Percentiles rank a stretch among this genome's conserved stretches.
Evolutionary conservation across 192 early-diverging fungal genomes (phyloP).

Genomic region (Entomortierella parvispora): DNA sequence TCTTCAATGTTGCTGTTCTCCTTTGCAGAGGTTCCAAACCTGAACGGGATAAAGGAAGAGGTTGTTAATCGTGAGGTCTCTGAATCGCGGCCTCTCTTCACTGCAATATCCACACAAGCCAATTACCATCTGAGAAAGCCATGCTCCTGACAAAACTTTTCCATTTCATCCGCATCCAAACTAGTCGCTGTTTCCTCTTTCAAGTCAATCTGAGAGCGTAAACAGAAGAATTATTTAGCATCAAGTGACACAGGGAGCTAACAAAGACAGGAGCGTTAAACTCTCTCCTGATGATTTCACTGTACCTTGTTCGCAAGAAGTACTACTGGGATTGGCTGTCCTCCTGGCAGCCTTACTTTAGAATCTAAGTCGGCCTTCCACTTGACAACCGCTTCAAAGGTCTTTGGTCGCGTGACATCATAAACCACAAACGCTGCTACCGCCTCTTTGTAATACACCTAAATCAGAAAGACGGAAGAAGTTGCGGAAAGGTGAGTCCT

Average conservation of each 20-base stretch:
- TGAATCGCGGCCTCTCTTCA: background rate
- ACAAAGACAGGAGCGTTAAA: background rate
- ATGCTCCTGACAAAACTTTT: conserved; percentile 60
- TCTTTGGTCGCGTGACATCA: conserved; percentile 64
- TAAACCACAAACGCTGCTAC: conserved; percentile 67
- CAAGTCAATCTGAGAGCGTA: conserved; percentile 52
- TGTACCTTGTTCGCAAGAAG: conserved; percentile 68
- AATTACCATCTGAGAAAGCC: conserved; percentile 65
- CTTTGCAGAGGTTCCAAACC: conserved; percentile 72
- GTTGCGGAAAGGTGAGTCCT: too few species aligned
- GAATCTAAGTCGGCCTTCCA: conserved; percentile 70
- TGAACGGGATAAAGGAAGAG: conserved; percentile 3
- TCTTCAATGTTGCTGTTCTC: conserved; percentile 71
- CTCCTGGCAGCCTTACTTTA: conserved; percentile 64
- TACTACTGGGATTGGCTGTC: conserved; percentile 63
- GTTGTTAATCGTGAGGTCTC: background rate
- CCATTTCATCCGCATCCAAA: conserved; percentile 52
- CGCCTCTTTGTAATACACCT: conserved; percentile 70
- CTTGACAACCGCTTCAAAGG: conserved; percentile 64
- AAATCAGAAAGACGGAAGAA: background rate
- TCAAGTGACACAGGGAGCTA: background rate
- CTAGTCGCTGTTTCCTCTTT: conserved; percentile 41
- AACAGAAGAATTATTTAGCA: background rate
- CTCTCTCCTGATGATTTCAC: background rate
- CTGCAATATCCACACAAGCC: background rate